Evolutionary conservation across 331 rosid species (phyloP), one percentile per base, ranked within the genome.

Genomic region (Saraca asoca): DNA sequence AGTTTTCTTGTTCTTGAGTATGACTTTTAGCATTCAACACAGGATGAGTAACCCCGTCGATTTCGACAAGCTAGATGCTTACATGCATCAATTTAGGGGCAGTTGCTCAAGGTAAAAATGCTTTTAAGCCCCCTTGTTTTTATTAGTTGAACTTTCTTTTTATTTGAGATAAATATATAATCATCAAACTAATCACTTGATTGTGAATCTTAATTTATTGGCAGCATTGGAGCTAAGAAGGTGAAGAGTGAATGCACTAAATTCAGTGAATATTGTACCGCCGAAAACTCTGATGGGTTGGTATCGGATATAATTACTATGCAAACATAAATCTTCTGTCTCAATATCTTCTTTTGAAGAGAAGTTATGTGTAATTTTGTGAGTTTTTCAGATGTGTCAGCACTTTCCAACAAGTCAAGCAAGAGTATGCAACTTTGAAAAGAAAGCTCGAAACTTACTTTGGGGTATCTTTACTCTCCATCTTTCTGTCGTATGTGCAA

Each of bases 1-100:
- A 24, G 2, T 7, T 14, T 54, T 52, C 44, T 29, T 59, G 1
- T 50, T 38, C 5, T n/a, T 12, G 5, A 9, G 5, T 31, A 24
- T 35, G 19, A 71, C 58, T 46, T 24, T 29, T 18, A 15, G 31
- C 31, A 53, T 45, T 46, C 17, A 33, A 17, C 53, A n/a, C 77
- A 90, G 96, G 82, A 70, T 17, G 41, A 78, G 64, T 35, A 62
- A 39, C 29, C 90, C 88, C 2, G 29, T 67, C 8, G 80, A 85
- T 60, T 90, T 87, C 54, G 11, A 69, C 42, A 83, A 64, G 75
- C 88, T 87, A 41, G 95, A 85, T 8, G 71, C 78, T 75, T 69
- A 51, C 79, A 79, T 90, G 95, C 95, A 85, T 79, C 95, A 90
- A 62, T 87, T 90, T 80, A 83, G 75, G 85, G 96, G 96, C 6